Base-by-base conservation (phyloP, 129 eudicot genomes). In the Apium graveolens region DNA sequence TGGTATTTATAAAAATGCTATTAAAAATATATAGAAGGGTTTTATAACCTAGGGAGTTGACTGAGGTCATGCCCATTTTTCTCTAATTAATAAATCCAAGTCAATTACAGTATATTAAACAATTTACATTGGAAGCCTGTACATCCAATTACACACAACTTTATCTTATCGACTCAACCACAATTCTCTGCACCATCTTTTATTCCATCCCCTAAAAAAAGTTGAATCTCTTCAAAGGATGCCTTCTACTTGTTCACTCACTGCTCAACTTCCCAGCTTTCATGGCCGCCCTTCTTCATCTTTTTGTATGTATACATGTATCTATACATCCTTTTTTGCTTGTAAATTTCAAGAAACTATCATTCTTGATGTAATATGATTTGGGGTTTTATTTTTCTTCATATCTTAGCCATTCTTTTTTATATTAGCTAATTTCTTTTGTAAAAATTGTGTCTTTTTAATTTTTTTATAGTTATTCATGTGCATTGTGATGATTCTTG, bases 101-200 rank as follows among this genome's bases (percentile, higher is more conserved):
- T 57, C 32, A 57, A 35, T n/a, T n/a, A n/a, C n/a, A 57, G n/a
- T 10, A n/a, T 26, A 57, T n/a, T 57, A n/a, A 60, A 26, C 3
- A 9, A 4, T 26, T 12, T 3, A 60, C 32, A 21, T 53, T 53
- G 62, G 27, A 5, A 55, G 11, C 1, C 8, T 55, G 24, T 27
- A 55, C 21, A 51, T 14, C 14, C 20, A 14, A 16, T 13, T 11
- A 45, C 49, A 46, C 3, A 46, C 13, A 18, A 31, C 7, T 66
- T 31, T 66, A 66, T 66, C 72, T 38, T 66, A 29, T 66, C 72
- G 72, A 66, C 72, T 66, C 68, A 66, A 66, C 37, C 72, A 32
- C 39, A 10, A 31, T 66, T 66, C 41, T 32, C 24, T 12, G 72
- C 0, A 14, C 38, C 13, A 26, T 60, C 34, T 1, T 35, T n/a